Base-by-base conservation (phyloP, 495 filamentous ascomycete species). In the Xylaria cubensis region DNA sequence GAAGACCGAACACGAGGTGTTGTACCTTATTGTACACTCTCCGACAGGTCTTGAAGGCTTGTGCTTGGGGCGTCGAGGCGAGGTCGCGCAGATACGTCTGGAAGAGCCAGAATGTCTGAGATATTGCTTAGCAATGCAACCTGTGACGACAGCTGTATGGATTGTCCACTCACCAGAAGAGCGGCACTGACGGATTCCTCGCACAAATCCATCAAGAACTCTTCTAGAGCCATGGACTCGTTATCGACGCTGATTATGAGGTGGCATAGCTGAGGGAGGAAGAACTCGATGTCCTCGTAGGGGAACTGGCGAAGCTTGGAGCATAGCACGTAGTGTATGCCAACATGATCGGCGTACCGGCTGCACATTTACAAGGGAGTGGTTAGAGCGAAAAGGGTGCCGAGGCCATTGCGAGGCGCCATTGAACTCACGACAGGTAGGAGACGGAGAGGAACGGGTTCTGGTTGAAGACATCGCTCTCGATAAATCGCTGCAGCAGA, bases 211-310 rank as follows among this genome's bases (percentile, higher is more conserved):
- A 93, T 83, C 75, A 94, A 88, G 75, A 93, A 94, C 79, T 94
- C 92, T 80, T 94, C 92, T 80, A 94, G 79, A 29, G 92, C 92
- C 90, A 94, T 93, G 64, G 91, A 93, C 83, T 94, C 92, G 82
- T 93, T 93, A 82, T 93, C 89, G 80, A 93, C 86, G 81, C 90
- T 92, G 72, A 94, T 89, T 74, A 92, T 86, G 69, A 94, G 87
- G 82, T 94, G 92, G 80, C 92, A 93, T 82, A 94, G 84, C 81
- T 92, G 92, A 58, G 92, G 92, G 24, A 94, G 87, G 82, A 93
- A 93, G 88, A 94, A 94, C 80, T 94, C 92, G 78, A 94, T 92
- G 82, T 94, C 91, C 82, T 92, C 90, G 82, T 93, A 93, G 73
- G 88, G 88, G 80, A 94, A 94, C 80, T 92, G 90, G 75, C 92